These are phyloP conservation scores for Salvia rosmarinus DNA, from an alignment of 257 asterid species.

Conservation along the genomic window DNA sequence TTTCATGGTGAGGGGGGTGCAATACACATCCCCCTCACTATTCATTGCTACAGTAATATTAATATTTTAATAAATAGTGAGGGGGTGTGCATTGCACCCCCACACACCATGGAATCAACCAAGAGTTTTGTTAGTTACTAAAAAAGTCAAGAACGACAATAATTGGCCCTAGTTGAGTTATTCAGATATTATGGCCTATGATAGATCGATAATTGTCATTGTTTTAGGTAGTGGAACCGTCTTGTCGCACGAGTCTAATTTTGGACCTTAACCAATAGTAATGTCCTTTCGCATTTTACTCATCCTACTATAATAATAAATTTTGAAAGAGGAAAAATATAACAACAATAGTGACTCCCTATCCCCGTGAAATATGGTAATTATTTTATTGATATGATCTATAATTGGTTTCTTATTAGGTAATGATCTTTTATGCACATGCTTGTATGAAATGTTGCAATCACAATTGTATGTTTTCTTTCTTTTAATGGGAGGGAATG, in stretches of 20 bases:
- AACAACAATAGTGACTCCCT: not conserved
- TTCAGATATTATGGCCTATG: slow-evolving; percentile 26
- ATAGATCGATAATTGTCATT: slow-evolving; percentile 36
- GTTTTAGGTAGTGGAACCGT: slow-evolving; percentile 31
- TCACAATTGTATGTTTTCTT: slow-evolving; percentile 14
- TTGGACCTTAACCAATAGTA: slow-evolving; percentile 21
- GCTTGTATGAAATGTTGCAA: slow-evolving; percentile 8
- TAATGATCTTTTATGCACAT: slow-evolving; percentile 23
- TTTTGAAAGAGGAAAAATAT: not conserved
- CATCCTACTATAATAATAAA: slow-evolving; percentile 15
- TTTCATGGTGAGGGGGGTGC: too few species aligned
- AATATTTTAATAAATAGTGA: too few species aligned
- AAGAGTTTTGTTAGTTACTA: too few species aligned
- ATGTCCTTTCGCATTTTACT: slow-evolving; percentile 6
- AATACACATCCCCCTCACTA: too few species aligned
- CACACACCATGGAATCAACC: too few species aligned
- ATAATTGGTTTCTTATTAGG: slow-evolving; percentile 6
- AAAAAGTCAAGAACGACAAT: slow-evolving; percentile 23
- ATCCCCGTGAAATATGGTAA: slow-evolving; percentile 13
- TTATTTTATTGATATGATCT: slow-evolving; percentile 16
- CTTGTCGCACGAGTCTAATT: slow-evolving; percentile 30
- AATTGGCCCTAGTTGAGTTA: slow-evolving; percentile 28
- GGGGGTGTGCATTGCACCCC: too few species aligned
- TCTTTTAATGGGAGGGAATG: slow-evolving; percentile 25
- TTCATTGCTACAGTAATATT: too few species aligned